Percentiles rank a stretch among this genome's conserved stretches.
These are phyloP conservation scores for Phtheirospermum japonicum DNA, from an alignment of 257 asterid species.

Conservation along the genomic window DNA sequence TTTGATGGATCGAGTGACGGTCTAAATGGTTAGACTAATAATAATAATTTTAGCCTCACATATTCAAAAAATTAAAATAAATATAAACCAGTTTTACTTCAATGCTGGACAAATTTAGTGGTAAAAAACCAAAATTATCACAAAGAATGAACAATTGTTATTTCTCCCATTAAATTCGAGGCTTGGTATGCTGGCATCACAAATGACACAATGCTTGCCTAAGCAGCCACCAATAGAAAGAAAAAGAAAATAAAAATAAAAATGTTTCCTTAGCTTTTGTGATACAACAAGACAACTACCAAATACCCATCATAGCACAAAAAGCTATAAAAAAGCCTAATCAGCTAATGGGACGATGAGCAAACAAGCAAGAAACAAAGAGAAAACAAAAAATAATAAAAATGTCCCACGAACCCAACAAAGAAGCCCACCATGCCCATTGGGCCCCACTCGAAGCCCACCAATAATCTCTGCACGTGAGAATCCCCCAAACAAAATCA, in stretches of 20 bases:
- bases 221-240: constrained; percentile 51
- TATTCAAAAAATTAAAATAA: no score
- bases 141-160: no score
- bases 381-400: neutral
- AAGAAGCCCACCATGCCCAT: constrained; percentile 28
- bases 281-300: constrained; percentile 63
- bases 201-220: constrained; percentile 62
- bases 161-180: no score
- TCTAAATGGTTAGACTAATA: no score
- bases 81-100: no score
- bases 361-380: constrained; percentile 19
- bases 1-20: no score
- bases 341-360: neutral
- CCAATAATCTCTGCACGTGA: constrained; percentile 49
- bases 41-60: no score
- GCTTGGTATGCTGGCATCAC: constrained; percentile 49
- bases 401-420: constrained; percentile 23
- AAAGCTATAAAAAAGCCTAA: constrained; percentile 45
- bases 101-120: no score
- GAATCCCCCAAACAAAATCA: no score
- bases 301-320: constrained; percentile 52
- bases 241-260: constrained; percentile 3
- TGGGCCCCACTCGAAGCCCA: constrained; percentile 40
- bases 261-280: constrained; percentile 42
- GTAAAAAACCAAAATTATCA: no score